These are phyloP conservation scores for Diutina mesorugosa DNA, from an alignment of 1,139 yeast species.

Conservation along the genomic window DNA sequence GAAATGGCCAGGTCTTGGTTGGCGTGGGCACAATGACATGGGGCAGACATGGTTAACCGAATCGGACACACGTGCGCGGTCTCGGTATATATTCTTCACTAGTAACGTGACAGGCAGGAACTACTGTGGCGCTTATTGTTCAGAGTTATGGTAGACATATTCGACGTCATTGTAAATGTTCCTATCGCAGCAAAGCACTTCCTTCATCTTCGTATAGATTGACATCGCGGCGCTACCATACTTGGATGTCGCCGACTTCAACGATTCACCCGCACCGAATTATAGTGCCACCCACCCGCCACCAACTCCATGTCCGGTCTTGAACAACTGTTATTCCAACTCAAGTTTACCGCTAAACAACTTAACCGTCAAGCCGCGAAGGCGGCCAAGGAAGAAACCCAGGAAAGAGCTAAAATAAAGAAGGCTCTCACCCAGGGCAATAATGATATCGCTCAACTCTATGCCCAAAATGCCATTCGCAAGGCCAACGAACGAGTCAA, in stretches of 20 bases:
- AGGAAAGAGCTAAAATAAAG: slow-evolving; percentile 80
- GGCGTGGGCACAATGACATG: background rate
- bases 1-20: background rate
- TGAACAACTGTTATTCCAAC: slow-evolving; percentile 34
- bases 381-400: slow-evolving; percentile 82
- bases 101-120: background rate
- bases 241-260: background rate
- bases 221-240: background rate
- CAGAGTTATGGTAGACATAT: background rate
- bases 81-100: background rate
- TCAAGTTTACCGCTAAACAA: slow-evolving; percentile 85
- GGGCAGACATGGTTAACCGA: background rate
- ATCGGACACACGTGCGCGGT: background rate
- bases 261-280: background rate
- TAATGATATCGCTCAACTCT: slow-evolving; percentile 84
- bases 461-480: slow-evolving; percentile 92
- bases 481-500: slow-evolving; percentile 82
- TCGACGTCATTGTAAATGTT: background rate
- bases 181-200: too few relatives aligned
- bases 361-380: slow-evolving; percentile 79
- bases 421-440: slow-evolving; percentile 82
- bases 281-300: background rate
- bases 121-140: background rate
- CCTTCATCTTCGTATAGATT: too few relatives aligned
- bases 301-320: slow-evolving; percentile 7